A percentile compares a stretch with the other conserved stretches of the same genome.
phyloP scores from a whole-genome alignment of 2,329 filamentous ascomycete species.

The Penicillium decumbens region DNA sequence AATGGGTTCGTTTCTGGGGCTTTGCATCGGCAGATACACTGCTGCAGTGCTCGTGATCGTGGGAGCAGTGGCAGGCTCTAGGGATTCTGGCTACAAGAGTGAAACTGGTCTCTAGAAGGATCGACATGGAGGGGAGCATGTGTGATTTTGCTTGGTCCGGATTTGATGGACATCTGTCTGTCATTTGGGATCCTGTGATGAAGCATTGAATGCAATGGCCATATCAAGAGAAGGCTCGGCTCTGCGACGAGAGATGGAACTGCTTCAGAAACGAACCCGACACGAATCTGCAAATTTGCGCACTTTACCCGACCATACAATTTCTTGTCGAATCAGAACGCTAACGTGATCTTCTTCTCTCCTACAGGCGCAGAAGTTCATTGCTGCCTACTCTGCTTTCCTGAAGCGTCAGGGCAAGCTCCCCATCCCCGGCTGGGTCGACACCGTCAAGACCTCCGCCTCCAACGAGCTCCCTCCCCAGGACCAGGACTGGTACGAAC shows the following conservation, averaged over 20 bases:
- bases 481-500: constrained; percentile 92
- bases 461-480: constrained; percentile 97
- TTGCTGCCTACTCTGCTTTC: constrained; percentile 63
- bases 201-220: not conserved
- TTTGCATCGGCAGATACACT: not conserved
- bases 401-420: constrained; percentile 68
- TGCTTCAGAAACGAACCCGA: constrained; percentile 20
- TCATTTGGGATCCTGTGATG: not conserved
- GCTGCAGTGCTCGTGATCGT: not conserved
- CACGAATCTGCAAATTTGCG: constrained; percentile 17
- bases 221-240: constrained; percentile 4
- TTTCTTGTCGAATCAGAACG: constrained; percentile 2
- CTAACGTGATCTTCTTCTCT: constrained; percentile 21
- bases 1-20: constrained; percentile 20
- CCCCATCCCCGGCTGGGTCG: constrained; percentile 72
- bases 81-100: not conserved
- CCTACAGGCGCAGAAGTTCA: constrained; percentile 62
- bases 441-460: constrained; percentile 97
- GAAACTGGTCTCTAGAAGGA: not conserved
- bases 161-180: not conserved
- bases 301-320: constrained; percentile 11
- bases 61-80: constrained; percentile 3
- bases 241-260: constrained; percentile 12
- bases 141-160: not conserved
- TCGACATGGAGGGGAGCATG: not conserved